phyloP scores from a whole-genome alignment of 345 rosid species.

The Geranium rotundifolium region DNA sequence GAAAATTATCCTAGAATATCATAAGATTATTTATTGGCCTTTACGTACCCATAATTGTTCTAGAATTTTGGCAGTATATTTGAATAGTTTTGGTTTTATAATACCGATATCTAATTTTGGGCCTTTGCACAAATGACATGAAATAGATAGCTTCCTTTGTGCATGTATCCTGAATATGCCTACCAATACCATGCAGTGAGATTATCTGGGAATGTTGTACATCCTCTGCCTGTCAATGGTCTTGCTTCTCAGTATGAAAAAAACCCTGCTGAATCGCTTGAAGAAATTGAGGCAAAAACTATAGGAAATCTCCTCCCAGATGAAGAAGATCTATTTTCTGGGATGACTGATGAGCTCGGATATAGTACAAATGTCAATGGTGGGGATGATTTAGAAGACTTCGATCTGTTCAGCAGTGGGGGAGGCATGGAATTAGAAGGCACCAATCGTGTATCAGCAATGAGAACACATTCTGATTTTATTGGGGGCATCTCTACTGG shows the following conservation, averaged over 20 bases:
- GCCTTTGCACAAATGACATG: not conserved
- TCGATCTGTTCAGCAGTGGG: constrained; percentile 51
- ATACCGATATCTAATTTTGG: too few relatives aligned
- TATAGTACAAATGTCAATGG: constrained; percentile 11
- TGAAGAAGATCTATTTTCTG: constrained; percentile 57
- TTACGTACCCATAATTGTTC: not conserved
- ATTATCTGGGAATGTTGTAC: constrained; percentile 21
- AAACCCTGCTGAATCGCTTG: constrained; percentile 38
- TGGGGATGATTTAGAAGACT: constrained; percentile 44
- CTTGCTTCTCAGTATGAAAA: constrained; percentile 31
- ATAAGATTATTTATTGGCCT: not conserved
- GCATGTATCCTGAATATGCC: constrained; percentile 17
- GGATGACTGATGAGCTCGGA: constrained; percentile 36
- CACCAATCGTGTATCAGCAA: constrained; percentile 18
- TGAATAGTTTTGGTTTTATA: not conserved
- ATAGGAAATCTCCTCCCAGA: constrained; percentile 59
- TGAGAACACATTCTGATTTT: constrained; percentile 23
- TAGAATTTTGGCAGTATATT: not conserved
- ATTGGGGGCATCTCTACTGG: constrained; percentile 23
- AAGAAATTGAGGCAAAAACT: constrained; percentile 84
- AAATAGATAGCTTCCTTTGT: constrained; percentile 21
- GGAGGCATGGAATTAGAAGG: constrained; percentile 66
- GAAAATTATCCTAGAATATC: not conserved
- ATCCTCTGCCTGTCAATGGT: constrained; percentile 30
- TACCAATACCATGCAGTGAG: constrained; percentile 37